Percentiles rank a stretch among this genome's conserved stretches.
These are phyloP conservation scores for Lipomyces oligophaga DNA, from an alignment of 805 yeast genomes.

Conservation along the genomic window DNA sequence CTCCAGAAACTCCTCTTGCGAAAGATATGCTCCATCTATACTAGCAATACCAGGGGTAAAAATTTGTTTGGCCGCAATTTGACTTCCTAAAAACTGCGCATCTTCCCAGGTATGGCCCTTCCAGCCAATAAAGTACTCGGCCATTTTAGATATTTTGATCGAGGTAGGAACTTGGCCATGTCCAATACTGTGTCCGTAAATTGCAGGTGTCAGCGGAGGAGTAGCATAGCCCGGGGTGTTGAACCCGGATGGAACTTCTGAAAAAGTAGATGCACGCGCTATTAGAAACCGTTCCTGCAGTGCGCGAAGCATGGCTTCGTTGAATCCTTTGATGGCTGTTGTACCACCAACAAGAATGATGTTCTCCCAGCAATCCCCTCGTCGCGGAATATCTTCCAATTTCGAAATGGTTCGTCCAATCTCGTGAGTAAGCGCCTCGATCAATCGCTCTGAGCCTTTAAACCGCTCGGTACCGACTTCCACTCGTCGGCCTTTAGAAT, in stretches of 20 bases:
- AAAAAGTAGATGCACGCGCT: constrained; percentile 37
- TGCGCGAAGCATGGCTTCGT: constrained; percentile 59
- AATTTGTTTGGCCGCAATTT: constrained; percentile 80
- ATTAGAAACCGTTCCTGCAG: constrained; percentile 56
- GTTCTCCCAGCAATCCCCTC: constrained; percentile 83
- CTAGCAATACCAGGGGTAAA: constrained; percentile 56
- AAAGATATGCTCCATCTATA: constrained; percentile 59
- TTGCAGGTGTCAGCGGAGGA: constrained; percentile 36
- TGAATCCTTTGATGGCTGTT: constrained; percentile 67
- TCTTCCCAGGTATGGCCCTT: constrained; percentile 74
- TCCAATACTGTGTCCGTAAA: constrained; percentile 26
- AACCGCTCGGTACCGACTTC: constrained; percentile 87
- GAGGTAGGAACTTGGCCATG: constrained; percentile 76
- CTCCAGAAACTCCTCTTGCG: constrained; percentile 66
- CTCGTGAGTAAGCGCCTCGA: constrained; percentile 51
- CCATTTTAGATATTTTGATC: constrained; percentile 63
- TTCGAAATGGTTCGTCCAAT: constrained; percentile 52
- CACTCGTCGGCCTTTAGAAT: constrained; percentile 52
- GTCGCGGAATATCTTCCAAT: constrained; percentile 62
- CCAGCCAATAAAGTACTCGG: constrained; percentile 96
- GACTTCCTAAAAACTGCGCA: constrained; percentile 77
- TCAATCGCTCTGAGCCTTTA: constrained; percentile 64
- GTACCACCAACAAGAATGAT: constrained; percentile 78
- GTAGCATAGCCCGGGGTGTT: constrained; percentile 36
- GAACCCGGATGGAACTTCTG: constrained; percentile 39